Conservation (phyloP, 768 basidiomycete species). For the Cystofilobasidium ferigula region DNA sequence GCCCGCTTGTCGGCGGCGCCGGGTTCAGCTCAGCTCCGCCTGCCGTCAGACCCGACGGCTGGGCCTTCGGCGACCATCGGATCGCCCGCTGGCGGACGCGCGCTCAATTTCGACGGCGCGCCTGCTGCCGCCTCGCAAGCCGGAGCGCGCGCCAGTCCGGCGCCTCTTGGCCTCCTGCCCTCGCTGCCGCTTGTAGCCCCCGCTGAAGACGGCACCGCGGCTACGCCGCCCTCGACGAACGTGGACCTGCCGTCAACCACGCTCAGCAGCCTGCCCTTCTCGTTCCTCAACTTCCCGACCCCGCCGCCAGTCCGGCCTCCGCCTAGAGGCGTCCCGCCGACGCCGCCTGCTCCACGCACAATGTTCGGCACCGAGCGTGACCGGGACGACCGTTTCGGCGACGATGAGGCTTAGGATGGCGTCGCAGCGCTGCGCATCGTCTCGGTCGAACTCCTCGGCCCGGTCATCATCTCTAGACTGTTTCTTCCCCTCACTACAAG, state of each 20-base stretch:
- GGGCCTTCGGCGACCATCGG: background rate
- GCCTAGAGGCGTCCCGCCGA: background rate
- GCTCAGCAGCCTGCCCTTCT: background rate
- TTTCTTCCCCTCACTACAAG: no score
- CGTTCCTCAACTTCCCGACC: background rate
- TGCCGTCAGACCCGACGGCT: background rate
- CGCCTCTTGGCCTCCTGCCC: no score
- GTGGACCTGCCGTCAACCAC: background rate
- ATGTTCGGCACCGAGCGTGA: conserved; percentile 6
- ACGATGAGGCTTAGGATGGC: no score
- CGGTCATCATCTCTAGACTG: no score
- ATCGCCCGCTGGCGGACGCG: background rate
- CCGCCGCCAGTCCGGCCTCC: background rate
- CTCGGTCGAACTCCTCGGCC: no score
- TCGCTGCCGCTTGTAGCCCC: background rate
- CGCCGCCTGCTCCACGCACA: background rate
- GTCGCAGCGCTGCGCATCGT: no score
- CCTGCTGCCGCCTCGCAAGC: no score
- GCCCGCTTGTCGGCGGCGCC: background rate
- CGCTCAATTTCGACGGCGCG: no score
- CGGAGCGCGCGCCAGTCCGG: no score
- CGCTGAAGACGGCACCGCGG: background rate
- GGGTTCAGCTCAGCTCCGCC: background rate
- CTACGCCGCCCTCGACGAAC: background rate
- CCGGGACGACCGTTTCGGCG: background rate